phyloP scores from a whole-genome alignment of 75 land plant species.

The Larix kaempferi region DNA sequence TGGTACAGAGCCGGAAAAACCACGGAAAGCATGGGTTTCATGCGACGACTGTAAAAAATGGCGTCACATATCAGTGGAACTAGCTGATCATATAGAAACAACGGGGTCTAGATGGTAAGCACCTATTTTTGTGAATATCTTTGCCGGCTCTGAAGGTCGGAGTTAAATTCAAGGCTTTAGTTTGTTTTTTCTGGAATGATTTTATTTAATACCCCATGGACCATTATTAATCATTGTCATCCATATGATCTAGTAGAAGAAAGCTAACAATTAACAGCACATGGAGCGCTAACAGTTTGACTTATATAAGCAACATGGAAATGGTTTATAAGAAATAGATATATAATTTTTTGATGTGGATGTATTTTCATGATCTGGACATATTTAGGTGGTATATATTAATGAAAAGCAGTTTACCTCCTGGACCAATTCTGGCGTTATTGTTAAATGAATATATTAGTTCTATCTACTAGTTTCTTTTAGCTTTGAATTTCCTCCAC shows the following conservation, averaged over 20 bases:
- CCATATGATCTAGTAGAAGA: too few species aligned
- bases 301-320: background rate
- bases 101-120: conserved; percentile 24
- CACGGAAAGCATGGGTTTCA: conserved; percentile 24
- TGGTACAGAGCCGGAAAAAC: background rate
- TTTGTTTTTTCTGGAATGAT: too few species aligned
- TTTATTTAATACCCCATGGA: too few species aligned
- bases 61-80: conserved; percentile 33
- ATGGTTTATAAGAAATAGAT: background rate
- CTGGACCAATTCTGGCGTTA: background rate
- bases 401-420: background rate
- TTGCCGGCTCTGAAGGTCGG: background rate
- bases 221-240: too few species aligned
- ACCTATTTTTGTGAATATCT: background rate
- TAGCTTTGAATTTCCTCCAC: background rate
- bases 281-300: background rate
- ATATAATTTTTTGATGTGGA: too few species aligned
- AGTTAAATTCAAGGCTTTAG: too few species aligned
- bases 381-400: too few species aligned
- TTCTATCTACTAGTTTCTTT: background rate
- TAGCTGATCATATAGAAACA: conserved; percentile 29
- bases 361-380: too few species aligned
- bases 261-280: too few species aligned
- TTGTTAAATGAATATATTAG: background rate
- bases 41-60: conserved; percentile 40